These are phyloP conservation scores for Parascedosporium putredinis DNA, from an alignment of 2,329 filamentous ascomycete species.

Conservation along the genomic window DNA sequence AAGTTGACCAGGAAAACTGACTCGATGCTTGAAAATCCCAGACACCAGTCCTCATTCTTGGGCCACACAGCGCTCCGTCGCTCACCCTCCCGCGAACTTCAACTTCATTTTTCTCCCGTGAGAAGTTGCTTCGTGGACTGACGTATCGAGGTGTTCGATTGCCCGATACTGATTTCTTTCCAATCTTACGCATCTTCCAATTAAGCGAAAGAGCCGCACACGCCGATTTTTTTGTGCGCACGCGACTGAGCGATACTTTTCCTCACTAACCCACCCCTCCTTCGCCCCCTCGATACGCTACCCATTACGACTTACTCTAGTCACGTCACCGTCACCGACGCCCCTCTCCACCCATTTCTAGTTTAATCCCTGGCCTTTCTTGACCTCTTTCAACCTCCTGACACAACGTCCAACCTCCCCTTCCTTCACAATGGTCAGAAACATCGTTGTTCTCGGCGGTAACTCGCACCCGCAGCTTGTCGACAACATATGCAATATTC, in stretches of 20 bases:
- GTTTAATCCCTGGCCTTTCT: neutral
- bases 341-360: neutral
- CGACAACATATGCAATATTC: conserved; percentile 75
- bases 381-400: neutral
- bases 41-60: neutral
- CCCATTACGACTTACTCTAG: neutral
- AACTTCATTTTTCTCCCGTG: neutral
- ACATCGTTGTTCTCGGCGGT: conserved; percentile 87
- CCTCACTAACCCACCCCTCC: neutral
- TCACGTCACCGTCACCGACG: neutral
- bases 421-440: conserved; percentile 66
- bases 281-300: neutral
- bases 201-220: neutral
- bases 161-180: neutral
- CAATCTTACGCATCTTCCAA: neutral
- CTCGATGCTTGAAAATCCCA: neutral
- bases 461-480: conserved; percentile 85
- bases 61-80: no score
- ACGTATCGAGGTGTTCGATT: neutral
- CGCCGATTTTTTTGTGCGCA: neutral
- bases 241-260: neutral
- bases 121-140: neutral
- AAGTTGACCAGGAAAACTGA: neutral
- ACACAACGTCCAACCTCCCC: neutral
- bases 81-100: no score